Percentiles rank a stretch among this genome's conserved stretches.
Evolutionary conservation across 352 stramenopile species (phyloP).

Genomic region (Globisporangium polare): DNA sequence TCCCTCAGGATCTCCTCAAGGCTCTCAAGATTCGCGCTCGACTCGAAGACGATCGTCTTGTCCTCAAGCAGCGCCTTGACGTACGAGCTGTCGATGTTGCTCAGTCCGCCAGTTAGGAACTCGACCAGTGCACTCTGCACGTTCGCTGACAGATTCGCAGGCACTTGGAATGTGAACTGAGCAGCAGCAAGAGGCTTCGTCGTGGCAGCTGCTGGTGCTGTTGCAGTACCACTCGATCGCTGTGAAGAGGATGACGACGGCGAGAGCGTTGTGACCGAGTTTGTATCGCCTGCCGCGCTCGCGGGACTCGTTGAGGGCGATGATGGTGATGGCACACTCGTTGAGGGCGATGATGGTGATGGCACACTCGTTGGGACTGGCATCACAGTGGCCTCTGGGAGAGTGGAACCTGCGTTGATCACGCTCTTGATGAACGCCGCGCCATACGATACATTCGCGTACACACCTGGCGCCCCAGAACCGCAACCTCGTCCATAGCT

Average conservation of each 20-base stretch:
- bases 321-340: not conserved
- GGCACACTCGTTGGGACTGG: not conserved
- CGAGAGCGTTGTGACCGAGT: too few relatives aligned
- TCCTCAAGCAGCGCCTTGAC: not conserved
- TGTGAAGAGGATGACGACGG: not conserved
- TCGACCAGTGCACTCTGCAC: not conserved
- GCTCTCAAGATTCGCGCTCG: not conserved
- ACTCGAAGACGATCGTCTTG: constrained; percentile 1
- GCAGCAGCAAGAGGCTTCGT: not conserved
- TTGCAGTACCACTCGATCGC: too few relatives aligned
- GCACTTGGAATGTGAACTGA: not conserved
- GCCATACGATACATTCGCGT: constrained; percentile 13
- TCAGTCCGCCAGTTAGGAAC: constrained; percentile 1
- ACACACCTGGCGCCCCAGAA: not conserved
- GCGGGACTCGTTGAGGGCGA: not conserved
- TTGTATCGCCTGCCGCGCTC: too few relatives aligned
- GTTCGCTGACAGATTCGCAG: not conserved
- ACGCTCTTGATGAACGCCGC: constrained; percentile 7
- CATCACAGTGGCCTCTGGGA: not conserved
- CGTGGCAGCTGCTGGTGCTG: not conserved
- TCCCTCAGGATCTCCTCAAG: not conserved
- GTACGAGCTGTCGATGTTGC: not conserved
- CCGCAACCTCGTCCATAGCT: constrained; percentile 1
- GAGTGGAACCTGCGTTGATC: not conserved
- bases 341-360: not conserved